Evolutionary conservation across 805 yeast genomes (phyloP).

Genomic region (Wickerhamomyces chaumierensis): DNA sequence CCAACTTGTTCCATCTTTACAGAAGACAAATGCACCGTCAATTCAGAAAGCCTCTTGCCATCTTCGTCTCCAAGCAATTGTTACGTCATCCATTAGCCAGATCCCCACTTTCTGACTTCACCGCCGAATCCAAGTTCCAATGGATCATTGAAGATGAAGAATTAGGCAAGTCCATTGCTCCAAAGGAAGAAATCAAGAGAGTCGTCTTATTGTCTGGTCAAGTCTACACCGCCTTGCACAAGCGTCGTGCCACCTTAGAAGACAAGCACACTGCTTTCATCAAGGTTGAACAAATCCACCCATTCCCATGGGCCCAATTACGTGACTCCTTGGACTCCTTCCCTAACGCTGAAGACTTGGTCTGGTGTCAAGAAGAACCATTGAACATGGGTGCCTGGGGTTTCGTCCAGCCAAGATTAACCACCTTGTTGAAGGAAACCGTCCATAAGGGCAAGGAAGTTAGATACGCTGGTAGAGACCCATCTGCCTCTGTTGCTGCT

Average conservation of each 20-base stretch:
- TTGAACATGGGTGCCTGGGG: conserved; percentile 91
- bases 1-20: conserved; percentile 88
- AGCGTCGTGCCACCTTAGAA: conserved; percentile 69
- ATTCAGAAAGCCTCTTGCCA: conserved; percentile 83
- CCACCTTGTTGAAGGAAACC: conserved; percentile 67
- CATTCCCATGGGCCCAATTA: conserved; percentile 96
- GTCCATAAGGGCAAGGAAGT: conserved; percentile 44
- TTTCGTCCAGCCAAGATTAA: conserved; percentile 72
- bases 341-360: conserved; percentile 78
- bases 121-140: conserved; percentile 84
- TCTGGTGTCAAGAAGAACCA: conserved; percentile 99
- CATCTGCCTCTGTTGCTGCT: conserved; percentile 97
- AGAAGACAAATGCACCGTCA: conserved; percentile 99
- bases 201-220: conserved; percentile 83
- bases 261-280: conserved; percentile 81
- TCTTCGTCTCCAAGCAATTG: conserved; percentile 87
- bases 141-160: conserved; percentile 94
- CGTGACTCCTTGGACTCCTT: conserved; percentile 73
- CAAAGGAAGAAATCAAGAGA: conserved; percentile 79
- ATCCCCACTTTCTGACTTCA: conserved; percentile 72
- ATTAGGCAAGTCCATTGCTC: conserved; percentile 64
- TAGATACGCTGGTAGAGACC: conserved; percentile 96
- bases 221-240: conserved; percentile 85
- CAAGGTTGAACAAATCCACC: conserved; percentile 90
- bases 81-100: conserved; percentile 97